These are phyloP conservation scores for Xylaria flabelliformis DNA, from an alignment of 495 filamentous ascomycete species.

Conservation along the genomic window DNA sequence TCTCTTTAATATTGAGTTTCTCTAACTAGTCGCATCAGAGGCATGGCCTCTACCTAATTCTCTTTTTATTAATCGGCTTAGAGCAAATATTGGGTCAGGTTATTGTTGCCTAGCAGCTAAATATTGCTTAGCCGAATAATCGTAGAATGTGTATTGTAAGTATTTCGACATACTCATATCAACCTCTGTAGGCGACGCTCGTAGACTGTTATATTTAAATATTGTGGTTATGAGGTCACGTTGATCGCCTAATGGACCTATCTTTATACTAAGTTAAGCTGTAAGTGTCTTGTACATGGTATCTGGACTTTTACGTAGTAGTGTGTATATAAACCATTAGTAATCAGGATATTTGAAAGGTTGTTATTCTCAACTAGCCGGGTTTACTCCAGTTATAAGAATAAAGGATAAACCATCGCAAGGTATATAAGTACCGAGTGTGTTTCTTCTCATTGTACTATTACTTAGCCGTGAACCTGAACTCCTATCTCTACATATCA, in stretches of 20 bases:
- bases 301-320: background rate
- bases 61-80: background rate
- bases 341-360: background rate
- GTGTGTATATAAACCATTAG: background rate
- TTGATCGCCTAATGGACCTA: background rate
- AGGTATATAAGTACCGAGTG: too few species aligned
- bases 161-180: too few species aligned
- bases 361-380: too few species aligned
- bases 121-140: background rate
- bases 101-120: background rate
- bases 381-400: background rate
- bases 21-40: background rate
- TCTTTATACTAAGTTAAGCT: background rate
- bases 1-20: too few species aligned
- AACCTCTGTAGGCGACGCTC: background rate
- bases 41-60: background rate
- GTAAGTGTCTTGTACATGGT: background rate
- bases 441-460: too few species aligned
- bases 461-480: too few species aligned
- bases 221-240: background rate
- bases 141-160: background rate
- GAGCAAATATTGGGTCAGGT: background rate
- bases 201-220: background rate
- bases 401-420: background rate
- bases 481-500: too few species aligned